A percentile compares a stretch with the other conserved stretches of the same genome.
phyloP scores from a whole-genome alignment of 1,139 yeast species.

The Maudiozyma humilis region DNA sequence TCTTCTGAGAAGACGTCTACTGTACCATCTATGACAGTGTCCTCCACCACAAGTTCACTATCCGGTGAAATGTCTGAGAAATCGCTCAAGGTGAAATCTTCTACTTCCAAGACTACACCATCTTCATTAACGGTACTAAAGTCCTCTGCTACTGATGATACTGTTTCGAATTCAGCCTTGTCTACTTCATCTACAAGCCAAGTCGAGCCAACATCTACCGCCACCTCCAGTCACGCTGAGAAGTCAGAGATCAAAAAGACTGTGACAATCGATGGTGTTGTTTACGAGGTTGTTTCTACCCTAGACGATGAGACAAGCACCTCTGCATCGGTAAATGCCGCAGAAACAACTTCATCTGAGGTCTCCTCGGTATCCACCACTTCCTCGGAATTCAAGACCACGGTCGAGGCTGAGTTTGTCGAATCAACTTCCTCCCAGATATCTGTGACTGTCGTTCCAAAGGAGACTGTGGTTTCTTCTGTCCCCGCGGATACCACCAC shows the following conservation, averaged over 20 bases:
- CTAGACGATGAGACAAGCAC: no score
- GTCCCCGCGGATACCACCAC: no score
- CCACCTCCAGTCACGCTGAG: background rate
- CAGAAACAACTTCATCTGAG: background rate
- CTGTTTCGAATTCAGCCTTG: background rate
- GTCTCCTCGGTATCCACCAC: no score
- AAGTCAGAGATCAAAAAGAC: constrained; percentile 2
- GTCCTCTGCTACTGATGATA: no score
- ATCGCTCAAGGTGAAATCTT: background rate
- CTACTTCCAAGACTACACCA: background rate
- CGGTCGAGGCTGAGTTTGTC: background rate
- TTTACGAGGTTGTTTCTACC: constrained; percentile 10
- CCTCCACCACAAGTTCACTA: no score
- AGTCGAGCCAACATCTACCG: background rate
- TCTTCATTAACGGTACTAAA: no score
- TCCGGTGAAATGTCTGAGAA: no score
- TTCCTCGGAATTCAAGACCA: background rate
- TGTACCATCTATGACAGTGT: no score
- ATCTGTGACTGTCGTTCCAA: background rate
- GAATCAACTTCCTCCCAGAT: background rate
- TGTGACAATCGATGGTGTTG: constrained; percentile 9
- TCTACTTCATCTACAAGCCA: background rate
- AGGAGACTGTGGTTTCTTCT: no score
- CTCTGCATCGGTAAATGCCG: no score
- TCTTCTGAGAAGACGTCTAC: background rate